Percentiles rank a stretch among this genome's conserved stretches.
phyloP scores from a whole-genome alignment of 345 rosid genomes.

The Xanthoceras sorbifolium region DNA sequence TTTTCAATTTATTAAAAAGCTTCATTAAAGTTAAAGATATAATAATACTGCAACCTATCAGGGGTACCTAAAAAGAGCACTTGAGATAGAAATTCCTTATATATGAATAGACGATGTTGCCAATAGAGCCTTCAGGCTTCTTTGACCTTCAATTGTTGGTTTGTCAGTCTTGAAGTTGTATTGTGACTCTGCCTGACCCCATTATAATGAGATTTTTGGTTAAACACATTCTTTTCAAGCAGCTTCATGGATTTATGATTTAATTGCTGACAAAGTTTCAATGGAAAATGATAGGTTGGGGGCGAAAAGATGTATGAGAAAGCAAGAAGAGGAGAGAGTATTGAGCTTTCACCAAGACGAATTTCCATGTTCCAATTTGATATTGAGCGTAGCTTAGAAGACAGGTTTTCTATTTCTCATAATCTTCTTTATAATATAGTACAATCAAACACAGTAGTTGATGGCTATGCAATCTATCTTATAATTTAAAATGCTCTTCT shows the following conservation, averaged over 20 bases:
- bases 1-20: neutral
- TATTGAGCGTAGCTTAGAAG: conserved; percentile 89
- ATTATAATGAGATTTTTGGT: neutral
- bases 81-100: neutral
- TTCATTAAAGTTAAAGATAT: neutral
- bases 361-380: conserved; percentile 84
- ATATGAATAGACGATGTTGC: neutral
- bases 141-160: neutral
- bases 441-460: neutral
- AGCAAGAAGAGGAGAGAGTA: conserved; percentile 91
- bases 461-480: neutral
- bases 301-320: conserved; percentile 97
- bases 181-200: neutral
- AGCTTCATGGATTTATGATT: neutral
- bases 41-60: neutral
- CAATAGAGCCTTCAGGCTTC: neutral
- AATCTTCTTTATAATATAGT: neutral
- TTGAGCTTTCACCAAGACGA: conserved; percentile 87
- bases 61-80: neutral
- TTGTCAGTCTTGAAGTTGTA: neutral
- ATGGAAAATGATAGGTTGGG: conserved; percentile 55
- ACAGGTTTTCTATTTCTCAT: conserved; percentile 46
- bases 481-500: neutral
- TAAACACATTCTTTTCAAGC: neutral
- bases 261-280: neutral